Base-by-base conservation (phyloP, 1,139 yeast genomes). In the Yamadazyma diddensiae region DNA sequence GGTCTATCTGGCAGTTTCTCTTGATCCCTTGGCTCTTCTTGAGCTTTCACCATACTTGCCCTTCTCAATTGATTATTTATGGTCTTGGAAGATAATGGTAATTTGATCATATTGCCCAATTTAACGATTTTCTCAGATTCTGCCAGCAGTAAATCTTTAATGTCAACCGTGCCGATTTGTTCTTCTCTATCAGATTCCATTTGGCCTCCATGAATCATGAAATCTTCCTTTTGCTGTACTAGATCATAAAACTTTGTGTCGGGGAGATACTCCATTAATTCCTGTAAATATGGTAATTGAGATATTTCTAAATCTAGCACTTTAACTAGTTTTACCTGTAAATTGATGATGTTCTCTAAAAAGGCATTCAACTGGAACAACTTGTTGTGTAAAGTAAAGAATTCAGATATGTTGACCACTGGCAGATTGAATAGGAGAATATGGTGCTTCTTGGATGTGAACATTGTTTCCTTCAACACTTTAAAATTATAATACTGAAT, bases 41-140 rank as follows among this genome's bases (percentile, higher is more conserved):
- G 8, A 9, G 20, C 9, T 9, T 9, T 18, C 16, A 24, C 37
- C 26, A 37, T 21, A 30, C 47, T 41, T 2, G 53, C 59, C 26
- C 46, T 37, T 39, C 71, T 42, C 13, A 66, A 47, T 35, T 66
- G 67, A 35, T 53, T 52, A 38, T 65, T 69, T 24, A 65, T 52
- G 1, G 74, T 66, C 33, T 64, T 65, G 7, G 72, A 65, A 3
- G 72, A 65, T 18, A 65, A 47, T 1, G 74, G 74, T 8, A 69
- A 50, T 32, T 58, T 59, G 15, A 65, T 62, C 1, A 52, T 52
- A 28, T 57, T 59, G 2, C 71, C 70, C 15, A 64, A 43, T 35
- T 62, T 65, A 13, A 64, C 57, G 3, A 67, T 52, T 32, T 57
- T 55, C 35, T 58, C 68, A 4, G 43, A 33, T 6, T 41, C 42